These are phyloP conservation scores for Boletellus deceptivus DNA, from an alignment of 1,284 basidiomycete genomes.

Conservation along the genomic window DNA sequence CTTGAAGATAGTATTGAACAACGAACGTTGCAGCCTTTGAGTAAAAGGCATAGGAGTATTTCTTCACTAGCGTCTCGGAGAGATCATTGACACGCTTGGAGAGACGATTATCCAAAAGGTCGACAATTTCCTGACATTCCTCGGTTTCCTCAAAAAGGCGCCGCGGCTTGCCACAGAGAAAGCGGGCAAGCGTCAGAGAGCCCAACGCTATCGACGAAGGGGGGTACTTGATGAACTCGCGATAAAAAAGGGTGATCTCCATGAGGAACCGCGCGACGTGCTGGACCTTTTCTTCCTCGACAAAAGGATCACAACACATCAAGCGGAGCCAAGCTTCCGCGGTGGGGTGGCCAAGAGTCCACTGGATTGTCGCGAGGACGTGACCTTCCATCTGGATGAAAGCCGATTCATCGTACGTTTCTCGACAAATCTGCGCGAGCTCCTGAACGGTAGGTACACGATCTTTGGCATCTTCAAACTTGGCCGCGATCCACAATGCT, in stretches of 20 bases:
- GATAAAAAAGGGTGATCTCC: constrained; percentile 97
- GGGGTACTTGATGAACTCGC: constrained; percentile 86
- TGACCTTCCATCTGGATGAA: constrained; percentile 99
- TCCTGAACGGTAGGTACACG: constrained; percentile 95
- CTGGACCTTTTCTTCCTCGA: constrained; percentile 87
- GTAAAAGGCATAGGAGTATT: constrained; percentile 95
- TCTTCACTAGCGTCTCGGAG: constrained; percentile 93
- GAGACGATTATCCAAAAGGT: constrained; percentile 83
- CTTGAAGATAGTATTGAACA: constrained; percentile 87
- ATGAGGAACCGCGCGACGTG: constrained; percentile 96
- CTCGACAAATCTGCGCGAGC: constrained; percentile 90
- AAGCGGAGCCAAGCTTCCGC: constrained; percentile 95
- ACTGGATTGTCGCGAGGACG: constrained; percentile 93
- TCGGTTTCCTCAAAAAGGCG: constrained; percentile 79
- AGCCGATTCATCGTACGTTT: constrained; percentile 93
- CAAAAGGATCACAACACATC: constrained; percentile 64
- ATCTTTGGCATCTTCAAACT: constrained; percentile 99
- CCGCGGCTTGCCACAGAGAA: constrained; percentile 77
- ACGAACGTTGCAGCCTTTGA: constrained; percentile 91
- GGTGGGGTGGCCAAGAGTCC: constrained; percentile 96
- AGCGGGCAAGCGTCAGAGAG: constrained; percentile 85
- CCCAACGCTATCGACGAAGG: constrained; percentile 88
- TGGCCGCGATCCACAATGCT: constrained; percentile 97
- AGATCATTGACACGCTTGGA: constrained; percentile 84
- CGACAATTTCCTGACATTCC: constrained; percentile 75